Base-by-base conservation (phyloP, 305 asterid genomes). In the Solanum hybrid region DNA sequence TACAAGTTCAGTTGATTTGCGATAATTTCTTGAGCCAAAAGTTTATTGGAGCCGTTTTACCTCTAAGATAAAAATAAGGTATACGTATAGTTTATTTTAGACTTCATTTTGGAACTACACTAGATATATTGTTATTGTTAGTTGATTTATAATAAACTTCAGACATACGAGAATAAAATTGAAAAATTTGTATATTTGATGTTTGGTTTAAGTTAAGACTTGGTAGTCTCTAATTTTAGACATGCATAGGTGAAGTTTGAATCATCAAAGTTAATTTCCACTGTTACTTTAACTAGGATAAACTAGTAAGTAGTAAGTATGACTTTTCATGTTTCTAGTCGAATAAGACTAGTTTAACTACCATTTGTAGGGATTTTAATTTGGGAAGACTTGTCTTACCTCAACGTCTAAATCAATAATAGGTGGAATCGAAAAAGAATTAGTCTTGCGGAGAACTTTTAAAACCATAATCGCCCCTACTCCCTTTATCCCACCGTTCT, bases 11-110 rank as follows among this genome's bases (percentile, higher is more conserved):
- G 36, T n/a, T 10, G 73, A 66, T 66, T 66, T 66, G 6, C 3
- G 1, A 69, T 5, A 24, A 24, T 24, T 69, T 24, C 2, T 69
- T 69, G 31, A 0, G 7, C 3, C 3, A 5, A 69, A 69, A 1
- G 0, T 69, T 10, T 10, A 69, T 69, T 12, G 4, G 7, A 24
- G 8, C 3, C 3, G 6, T 10, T 69, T 24, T 69, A 10, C 4
- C 6, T 69, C 2, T 69, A 26, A 69, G 16, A 5, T 69, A 1
- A 26, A n/a, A 5, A 10, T 69, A 69, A 69, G 4, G 10, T 56
- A 17, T 56, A 20, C 1, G 1, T 56, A 17, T 0, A 0, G 2
- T 7, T 56, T 7, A 56, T 56, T 0, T 56, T 56, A n/a, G 29
- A 66, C 1, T 4, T 22, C 4, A 66, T n/a, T n/a, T 66, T 66